Evolutionary conservation across 148 eudicot species (phyloP).

Genomic region (Silene uniflora): DNA sequence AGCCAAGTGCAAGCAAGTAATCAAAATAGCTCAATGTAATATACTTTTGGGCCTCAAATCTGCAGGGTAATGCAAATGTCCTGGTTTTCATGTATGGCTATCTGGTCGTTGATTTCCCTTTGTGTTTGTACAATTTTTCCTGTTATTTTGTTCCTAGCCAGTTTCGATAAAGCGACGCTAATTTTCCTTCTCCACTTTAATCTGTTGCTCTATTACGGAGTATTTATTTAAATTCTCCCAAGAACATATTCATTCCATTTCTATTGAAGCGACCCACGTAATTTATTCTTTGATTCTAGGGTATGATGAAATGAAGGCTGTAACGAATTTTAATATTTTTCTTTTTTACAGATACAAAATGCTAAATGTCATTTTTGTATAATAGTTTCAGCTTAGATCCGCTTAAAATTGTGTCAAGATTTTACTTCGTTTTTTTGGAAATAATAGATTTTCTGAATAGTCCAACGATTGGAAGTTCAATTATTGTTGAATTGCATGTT

Average conservation of each 20-base stretch:
- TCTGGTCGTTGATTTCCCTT: neutral
- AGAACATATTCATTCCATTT: too few relatives aligned
- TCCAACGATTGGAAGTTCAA: neutral
- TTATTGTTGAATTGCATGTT: neutral
- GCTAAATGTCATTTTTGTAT: too few relatives aligned
- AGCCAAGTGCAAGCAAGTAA: constrained; percentile 28
- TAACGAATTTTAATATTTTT: too few relatives aligned
- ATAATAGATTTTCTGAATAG: too few relatives aligned
- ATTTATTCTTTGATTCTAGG: too few relatives aligned
- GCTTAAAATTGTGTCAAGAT: neutral
- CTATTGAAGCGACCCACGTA: too few relatives aligned
- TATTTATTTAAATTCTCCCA: too few relatives aligned
- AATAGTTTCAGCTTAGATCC: too few relatives aligned
- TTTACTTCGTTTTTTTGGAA: too few relatives aligned
- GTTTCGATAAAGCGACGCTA: neutral
- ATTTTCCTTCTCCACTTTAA: neutral
- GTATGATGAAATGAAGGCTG: too few relatives aligned
- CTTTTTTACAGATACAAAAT: too few relatives aligned
- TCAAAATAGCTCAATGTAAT: constrained; percentile 18
- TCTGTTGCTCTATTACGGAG: neutral
- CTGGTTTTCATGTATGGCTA: neutral
- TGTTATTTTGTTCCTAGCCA: neutral
- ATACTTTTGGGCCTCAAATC: constrained; percentile 17
- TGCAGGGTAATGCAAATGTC: constrained; percentile 18
- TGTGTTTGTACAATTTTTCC: neutral